phyloP scores from a whole-genome alignment of 768 basidiomycete species.

The Mycena kentingensis region DNA sequence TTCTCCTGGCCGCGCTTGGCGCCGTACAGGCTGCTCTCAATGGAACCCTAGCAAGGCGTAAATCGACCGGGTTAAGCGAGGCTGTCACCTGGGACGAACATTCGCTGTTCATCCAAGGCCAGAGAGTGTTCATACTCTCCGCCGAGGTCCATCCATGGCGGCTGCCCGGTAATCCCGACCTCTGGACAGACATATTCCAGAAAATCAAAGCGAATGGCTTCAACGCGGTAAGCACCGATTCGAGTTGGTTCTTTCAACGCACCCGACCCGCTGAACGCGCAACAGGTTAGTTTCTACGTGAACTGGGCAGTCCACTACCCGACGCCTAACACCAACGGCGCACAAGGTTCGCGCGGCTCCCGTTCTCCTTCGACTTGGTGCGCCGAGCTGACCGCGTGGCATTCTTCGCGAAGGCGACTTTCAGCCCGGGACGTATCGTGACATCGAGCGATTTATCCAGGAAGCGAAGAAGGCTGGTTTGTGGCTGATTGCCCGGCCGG shows the following conservation, averaged over 20 bases:
- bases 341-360: slow-evolving; percentile 30
- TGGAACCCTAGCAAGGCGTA: slow-evolving; percentile 20
- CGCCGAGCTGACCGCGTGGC: background rate
- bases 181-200: slow-evolving; percentile 63
- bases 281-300: slow-evolving; percentile 52
- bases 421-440: slow-evolving; percentile 49
- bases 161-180: slow-evolving; percentile 48
- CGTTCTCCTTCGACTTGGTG: background rate
- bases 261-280: background rate
- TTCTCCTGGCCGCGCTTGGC: too few species aligned
- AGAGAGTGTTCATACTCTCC: slow-evolving; percentile 57
- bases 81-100: slow-evolving; percentile 61
- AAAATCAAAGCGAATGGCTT: slow-evolving; percentile 65
- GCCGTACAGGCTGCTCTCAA: too few species aligned
- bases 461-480: slow-evolving; percentile 53
- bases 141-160: slow-evolving; percentile 69
- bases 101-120: slow-evolving; percentile 58
- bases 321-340: slow-evolving; percentile 43
- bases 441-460: slow-evolving; percentile 54
- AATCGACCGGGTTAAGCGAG: slow-evolving; percentile 48
- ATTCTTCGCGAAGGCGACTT: slow-evolving; percentile 38
- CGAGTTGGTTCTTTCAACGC: background rate
- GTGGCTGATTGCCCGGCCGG: slow-evolving; percentile 58
- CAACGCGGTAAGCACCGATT: slow-evolving; percentile 40
- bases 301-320: slow-evolving; percentile 62